Base-by-base conservation (phyloP, 108 stramenopile genomes). In the Conticribra guillardii region DNA sequence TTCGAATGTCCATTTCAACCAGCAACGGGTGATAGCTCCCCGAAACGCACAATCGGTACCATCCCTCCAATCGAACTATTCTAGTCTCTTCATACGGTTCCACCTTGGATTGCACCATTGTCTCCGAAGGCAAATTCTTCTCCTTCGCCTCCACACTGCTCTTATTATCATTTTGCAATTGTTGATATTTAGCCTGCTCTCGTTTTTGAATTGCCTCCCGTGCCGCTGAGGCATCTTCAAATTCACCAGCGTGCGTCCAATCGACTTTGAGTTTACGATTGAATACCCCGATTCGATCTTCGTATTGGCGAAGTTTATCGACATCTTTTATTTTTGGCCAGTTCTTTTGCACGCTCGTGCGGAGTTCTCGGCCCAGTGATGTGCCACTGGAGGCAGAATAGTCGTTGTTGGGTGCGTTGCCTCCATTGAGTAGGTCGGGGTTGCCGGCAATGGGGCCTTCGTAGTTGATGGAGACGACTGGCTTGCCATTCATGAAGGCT, bases 231-330 rank as follows among this genome's bases (percentile, higher is more conserved):
- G 51, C 64, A 52, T 79, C 78, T 32, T 79, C 70, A 0, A 9
- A 33, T 50, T 79, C 78, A 23, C 78, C 78, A 14, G 78, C 69
- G 45, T 79, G 65, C 0, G 78, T 71, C 64, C 66, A 79, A 60
- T 79, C 78, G 8, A 71, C 63, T 1, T 32, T 64, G 11, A 69
- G 21, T 11, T 17, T 28, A 0, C 27, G 46, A 32, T 69, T 51
- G 7, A 77, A 22, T 21, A 75, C 49, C 11, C 67, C 67, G 0
- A 61, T 31, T 19, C 60, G 27, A 16, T 24, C 27, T 9, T 68
- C 56, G 57, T 54, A 46, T 21, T 41, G 0, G 16, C 58, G 61
- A 1, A 46, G 19, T 4, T 60, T 54, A 31, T 75, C 66, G 15
- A 2, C 1, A 46, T 60, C 57, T 54, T 49, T 60, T 14, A 64